phyloP scores from a whole-genome alignment of 2,329 filamentous ascomycete species.

The Verticillium longisporum region DNA sequence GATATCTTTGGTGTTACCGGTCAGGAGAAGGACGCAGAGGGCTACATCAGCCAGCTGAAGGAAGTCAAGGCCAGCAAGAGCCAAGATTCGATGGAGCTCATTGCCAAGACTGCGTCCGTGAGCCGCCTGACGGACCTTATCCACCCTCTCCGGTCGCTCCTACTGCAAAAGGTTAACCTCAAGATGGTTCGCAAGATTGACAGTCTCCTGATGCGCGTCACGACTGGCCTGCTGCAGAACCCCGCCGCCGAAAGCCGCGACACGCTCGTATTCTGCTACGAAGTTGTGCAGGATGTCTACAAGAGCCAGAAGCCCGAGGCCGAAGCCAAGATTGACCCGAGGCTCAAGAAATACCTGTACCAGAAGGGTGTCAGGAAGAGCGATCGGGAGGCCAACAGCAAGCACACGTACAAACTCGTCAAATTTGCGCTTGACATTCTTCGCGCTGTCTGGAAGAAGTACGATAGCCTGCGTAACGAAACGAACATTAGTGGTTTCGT shows the following conservation, averaged over 20 bases:
- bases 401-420: constrained; percentile 79
- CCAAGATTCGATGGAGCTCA: constrained; percentile 91
- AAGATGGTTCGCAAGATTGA: constrained; percentile 86
- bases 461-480: constrained; percentile 71
- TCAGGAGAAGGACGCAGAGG: constrained; percentile 94
- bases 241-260: constrained; percentile 70
- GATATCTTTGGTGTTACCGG: constrained; percentile 91
- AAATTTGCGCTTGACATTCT: constrained; percentile 85
- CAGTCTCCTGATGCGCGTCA: constrained; percentile 75
- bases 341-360: constrained; percentile 67
- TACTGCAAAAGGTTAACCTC: constrained; percentile 78
- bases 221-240: constrained; percentile 77
- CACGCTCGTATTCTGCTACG: constrained; percentile 89
- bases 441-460: constrained; percentile 77
- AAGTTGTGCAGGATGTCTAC: constrained; percentile 85
- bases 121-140: constrained; percentile 68
- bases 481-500: constrained; percentile 80
- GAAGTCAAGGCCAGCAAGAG: constrained; percentile 98
- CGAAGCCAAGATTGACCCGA: constrained; percentile 52
- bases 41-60: constrained; percentile 92
- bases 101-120: constrained; percentile 77
- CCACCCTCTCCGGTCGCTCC: constrained; percentile 67
- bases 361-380: constrained; percentile 73
- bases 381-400: constrained; percentile 64
- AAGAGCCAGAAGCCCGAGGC: constrained; percentile 47